Base-by-base conservation (phyloP, 1,284 basidiomycete genomes). In the Irpex rosettiformis region DNA sequence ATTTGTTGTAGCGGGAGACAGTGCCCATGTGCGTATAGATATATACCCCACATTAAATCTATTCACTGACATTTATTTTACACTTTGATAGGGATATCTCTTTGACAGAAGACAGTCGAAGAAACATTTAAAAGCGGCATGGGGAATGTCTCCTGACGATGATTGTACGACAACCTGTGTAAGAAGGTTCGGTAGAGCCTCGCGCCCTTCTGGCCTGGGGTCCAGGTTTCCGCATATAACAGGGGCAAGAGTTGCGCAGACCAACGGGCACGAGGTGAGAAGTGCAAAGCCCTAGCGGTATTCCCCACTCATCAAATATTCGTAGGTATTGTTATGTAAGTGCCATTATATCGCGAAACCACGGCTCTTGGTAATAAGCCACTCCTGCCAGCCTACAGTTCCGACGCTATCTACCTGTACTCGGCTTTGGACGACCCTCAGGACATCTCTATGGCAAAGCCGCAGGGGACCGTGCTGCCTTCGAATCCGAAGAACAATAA, bases 101-200 rank as follows among this genome's bases (percentile, higher is more conserved):
- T 96, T 93, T 67, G 95, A 98, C 71, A 81, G 95, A 55, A 82
- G 95, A 57, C 89, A 94, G 71, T 74, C 83, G 16, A 84, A 86
- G 6, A 81, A 86, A 5, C 79, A 83, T 55, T 72, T 91, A 27
- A 73, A 78, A 58, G 80, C 80, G 57, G 86, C 93, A 65, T 94
- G 93, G 91, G 93, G 92, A 3, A 74, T 83, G 61, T 73, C 81
- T 3, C 75, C 79, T 22, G 66, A 75, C 52, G 68, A 74, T 24
- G 74, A 78, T 52, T 77, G 79, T 66, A 71, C 82, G 40, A 89
- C 89, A 2, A 88, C 89, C 42, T 96, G 94, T 68, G 93, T 97
- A 5, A 82, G 94, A 55, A 83, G 89, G 29, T 93, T 97, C 67
- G 93, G 92, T 10, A 76, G 91, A 48, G 72, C 62, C 59, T 67